A percentile compares a stretch with the other conserved stretches of the same genome.
phyloP scores from a whole-genome alignment of 2,329 filamentous ascomycete genomes.

The Penicillium palitans region DNA sequence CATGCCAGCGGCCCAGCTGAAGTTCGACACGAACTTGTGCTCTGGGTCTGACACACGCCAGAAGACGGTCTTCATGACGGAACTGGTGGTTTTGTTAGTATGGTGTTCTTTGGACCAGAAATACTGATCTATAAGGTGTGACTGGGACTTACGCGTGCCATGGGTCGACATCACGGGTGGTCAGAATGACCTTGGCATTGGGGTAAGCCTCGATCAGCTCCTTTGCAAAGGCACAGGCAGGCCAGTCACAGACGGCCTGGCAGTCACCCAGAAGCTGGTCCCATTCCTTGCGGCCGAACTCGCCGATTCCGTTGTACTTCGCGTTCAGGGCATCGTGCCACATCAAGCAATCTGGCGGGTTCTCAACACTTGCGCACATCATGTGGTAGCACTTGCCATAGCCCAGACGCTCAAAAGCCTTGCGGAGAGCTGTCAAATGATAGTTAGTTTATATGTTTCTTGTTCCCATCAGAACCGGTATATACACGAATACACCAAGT shows the following conservation, averaged over 20 bases:
- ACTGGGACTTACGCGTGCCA: conserved; percentile 53
- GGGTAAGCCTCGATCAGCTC: conserved; percentile 72
- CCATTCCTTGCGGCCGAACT: conserved; percentile 67
- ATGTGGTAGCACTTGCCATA: conserved; percentile 72
- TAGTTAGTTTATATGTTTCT: conserved; percentile 9
- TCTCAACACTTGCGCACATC: conserved; percentile 69
- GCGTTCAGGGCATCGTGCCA: conserved; percentile 69
- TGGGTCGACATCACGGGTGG: conserved; percentile 64
- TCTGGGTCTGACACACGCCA: conserved; percentile 67
- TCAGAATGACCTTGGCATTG: conserved; percentile 70
- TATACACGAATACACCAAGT: neutral
- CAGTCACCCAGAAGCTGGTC: conserved; percentile 67
- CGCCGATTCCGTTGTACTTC: conserved; percentile 61
- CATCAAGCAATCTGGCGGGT: conserved; percentile 65
- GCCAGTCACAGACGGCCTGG: conserved; percentile 69
- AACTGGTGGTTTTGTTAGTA: conserved; percentile 32
- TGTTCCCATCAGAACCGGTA: neutral
- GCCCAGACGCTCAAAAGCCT: conserved; percentile 65
- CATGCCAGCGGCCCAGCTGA: conserved; percentile 66
- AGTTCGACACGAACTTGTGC: conserved; percentile 55
- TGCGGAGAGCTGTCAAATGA: conserved; percentile 56
- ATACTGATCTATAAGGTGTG: neutral
- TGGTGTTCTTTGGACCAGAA: neutral
- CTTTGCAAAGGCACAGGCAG: conserved; percentile 65
- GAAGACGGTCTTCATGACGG: conserved; percentile 66